phyloP scores from a whole-genome alignment of 2,329 filamentous ascomycete genomes.

The Trichoderma sp. region DNA sequence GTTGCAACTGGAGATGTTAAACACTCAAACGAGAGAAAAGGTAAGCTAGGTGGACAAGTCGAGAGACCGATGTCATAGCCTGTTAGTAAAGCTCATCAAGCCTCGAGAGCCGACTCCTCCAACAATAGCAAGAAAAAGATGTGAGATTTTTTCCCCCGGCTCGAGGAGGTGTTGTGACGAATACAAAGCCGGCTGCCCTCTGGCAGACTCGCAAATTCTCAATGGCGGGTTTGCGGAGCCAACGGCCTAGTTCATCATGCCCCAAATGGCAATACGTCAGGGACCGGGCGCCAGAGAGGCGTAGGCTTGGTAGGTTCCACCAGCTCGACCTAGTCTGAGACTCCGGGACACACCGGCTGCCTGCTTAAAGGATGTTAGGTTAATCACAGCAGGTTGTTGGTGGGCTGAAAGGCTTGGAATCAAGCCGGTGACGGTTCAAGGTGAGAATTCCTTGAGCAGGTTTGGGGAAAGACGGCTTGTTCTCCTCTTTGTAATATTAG shows the following conservation, averaged over 20 bases:
- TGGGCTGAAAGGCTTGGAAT: neutral
- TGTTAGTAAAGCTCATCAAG: neutral
- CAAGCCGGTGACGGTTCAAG: neutral
- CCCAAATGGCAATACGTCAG: conserved; percentile 21
- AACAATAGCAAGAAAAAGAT: neutral
- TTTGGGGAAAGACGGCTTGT: neutral
- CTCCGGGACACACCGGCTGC: neutral
- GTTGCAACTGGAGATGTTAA: neutral
- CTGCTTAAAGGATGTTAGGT: conserved; percentile 1
- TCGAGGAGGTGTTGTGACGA: conserved; percentile 1
- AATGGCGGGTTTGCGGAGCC: conserved; percentile 15
- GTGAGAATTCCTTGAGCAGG: neutral
- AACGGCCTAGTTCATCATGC: conserved; percentile 10
- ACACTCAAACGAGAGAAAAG: neutral
- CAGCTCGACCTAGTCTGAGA: neutral
- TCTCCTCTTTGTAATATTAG: neutral
- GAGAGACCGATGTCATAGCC: neutral
- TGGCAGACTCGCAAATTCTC: conserved; percentile 14
- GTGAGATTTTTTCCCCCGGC: neutral
- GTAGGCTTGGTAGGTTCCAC: conserved; percentile 21
- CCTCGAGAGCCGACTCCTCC: neutral
- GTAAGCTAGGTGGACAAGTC: neutral
- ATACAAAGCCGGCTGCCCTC: neutral
- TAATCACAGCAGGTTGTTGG: neutral
- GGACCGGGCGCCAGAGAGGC: conserved; percentile 15